A percentile compares a stretch with the other conserved stretches of the same genome.
These are phyloP conservation scores for Gaertneriomyces semiglobifer DNA, from an alignment of 192 early-diverging fungal genomes.

Conservation along the genomic window DNA sequence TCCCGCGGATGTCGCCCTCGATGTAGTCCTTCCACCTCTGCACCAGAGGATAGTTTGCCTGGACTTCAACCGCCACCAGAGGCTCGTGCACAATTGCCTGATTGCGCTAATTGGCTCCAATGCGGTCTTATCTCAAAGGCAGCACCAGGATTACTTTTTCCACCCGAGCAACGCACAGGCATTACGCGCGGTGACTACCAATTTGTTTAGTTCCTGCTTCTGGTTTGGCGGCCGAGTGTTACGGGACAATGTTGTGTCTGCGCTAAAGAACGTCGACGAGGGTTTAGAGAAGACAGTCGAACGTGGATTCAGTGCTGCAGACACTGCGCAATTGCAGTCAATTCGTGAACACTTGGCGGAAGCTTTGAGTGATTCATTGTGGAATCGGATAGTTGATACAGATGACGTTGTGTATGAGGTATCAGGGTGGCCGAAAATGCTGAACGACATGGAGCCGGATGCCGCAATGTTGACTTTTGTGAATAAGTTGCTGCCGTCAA, in stretches of 20 bases:
- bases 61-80: conserved; percentile 48
- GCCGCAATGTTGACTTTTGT: not conserved
- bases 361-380: conserved; percentile 2
- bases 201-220: conserved; percentile 55
- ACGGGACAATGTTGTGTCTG: not conserved
- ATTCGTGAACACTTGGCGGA: not conserved
- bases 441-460: conserved; percentile 8
- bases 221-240: conserved; percentile 55
- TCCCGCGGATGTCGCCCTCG: conserved; percentile 48
- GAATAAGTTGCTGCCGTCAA: not conserved
- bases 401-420: conserved; percentile 22
- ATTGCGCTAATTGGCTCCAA: conserved; percentile 69
- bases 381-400: not conserved
- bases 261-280: conserved; percentile 26
- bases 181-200: conserved; percentile 56
- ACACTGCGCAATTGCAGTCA: not conserved
- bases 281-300: conserved; percentile 23
- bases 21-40: conserved; percentile 66
- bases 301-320: conserved; percentile 1
- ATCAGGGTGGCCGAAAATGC: not conserved
- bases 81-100: conserved; percentile 53
- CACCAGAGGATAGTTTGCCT: conserved; percentile 45
- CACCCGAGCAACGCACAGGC: conserved; percentile 56
- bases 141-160: conserved; percentile 69
- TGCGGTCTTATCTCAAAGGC: conserved; percentile 58